phyloP scores from a whole-genome alignment of 768 basidiomycete species.

The Lactifluus subvellereus region DNA sequence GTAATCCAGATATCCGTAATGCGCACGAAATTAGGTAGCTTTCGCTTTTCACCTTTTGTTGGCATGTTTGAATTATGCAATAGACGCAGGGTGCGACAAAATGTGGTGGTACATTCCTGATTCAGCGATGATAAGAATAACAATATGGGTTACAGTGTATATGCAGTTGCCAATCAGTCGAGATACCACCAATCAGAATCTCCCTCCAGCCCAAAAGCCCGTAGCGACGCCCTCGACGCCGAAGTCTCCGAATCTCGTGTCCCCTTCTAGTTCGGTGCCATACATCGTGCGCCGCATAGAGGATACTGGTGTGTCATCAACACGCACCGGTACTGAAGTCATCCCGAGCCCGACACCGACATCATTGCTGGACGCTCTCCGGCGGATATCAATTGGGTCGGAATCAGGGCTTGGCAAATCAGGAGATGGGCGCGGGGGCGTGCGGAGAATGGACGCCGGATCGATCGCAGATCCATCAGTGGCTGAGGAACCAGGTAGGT shows the following conservation, averaged over 20 bases:
- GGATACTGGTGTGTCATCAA: constrained; percentile 41
- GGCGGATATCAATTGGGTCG: constrained; percentile 10
- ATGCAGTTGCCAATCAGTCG: not conserved
- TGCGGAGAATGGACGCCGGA: constrained; percentile 19
- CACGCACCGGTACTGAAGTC: constrained; percentile 35
- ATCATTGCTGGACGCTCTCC: constrained; percentile 36
- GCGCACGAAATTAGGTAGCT: not conserved
- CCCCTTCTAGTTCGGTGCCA: constrained; percentile 74
- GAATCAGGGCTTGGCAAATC: constrained; percentile 10
- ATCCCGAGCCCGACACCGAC: constrained; percentile 42
- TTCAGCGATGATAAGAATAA: constrained; percentile 17
- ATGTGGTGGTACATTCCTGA: constrained; percentile 12
- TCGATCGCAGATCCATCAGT: constrained; percentile 17
- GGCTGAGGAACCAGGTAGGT: constrained; percentile 7
- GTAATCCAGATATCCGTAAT: not conserved
- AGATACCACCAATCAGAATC: constrained; percentile 33
- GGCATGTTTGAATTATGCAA: not conserved
- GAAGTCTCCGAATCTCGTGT: constrained; percentile 83
- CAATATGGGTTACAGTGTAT: constrained; percentile 10
- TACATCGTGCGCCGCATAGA: constrained; percentile 70
- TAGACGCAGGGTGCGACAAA: not conserved
- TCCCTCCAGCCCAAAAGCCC: constrained; percentile 57
- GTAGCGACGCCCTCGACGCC: constrained; percentile 73
- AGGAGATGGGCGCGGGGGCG: constrained; percentile 17
- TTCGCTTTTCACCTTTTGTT: not conserved